Conservation (phyloP, 352 stramenopile species). For the Globisporangium splendens region DNA sequence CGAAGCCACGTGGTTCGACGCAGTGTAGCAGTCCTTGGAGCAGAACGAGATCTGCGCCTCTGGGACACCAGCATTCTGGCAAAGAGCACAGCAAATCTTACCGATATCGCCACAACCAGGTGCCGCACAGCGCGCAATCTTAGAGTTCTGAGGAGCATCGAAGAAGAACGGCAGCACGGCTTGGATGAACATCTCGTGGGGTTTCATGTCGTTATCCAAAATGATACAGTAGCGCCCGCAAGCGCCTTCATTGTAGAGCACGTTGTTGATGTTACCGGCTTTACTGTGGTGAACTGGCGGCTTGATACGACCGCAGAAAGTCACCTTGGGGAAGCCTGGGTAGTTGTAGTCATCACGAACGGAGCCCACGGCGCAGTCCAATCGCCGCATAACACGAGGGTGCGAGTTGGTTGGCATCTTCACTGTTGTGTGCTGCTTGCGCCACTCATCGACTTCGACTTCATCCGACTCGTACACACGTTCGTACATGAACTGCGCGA, state of each 20-base stretch:
- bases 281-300: slow-evolving; percentile 72
- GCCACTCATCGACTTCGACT: slow-evolving; percentile 68
- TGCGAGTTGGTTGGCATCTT: slow-evolving; percentile 55
- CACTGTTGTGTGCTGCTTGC: slow-evolving; percentile 65
- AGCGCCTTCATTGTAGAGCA: slow-evolving; percentile 77
- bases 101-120: slow-evolving; percentile 64
- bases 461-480: slow-evolving; percentile 66
- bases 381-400: slow-evolving; percentile 40
- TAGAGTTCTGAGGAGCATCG: slow-evolving; percentile 58
- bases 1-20: slow-evolving; percentile 57
- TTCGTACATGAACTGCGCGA: slow-evolving; percentile 77
- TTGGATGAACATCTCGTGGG: slow-evolving; percentile 74
- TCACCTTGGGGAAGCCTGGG: slow-evolving; percentile 54
- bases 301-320: slow-evolving; percentile 65
- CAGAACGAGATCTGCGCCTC: slow-evolving; percentile 69
- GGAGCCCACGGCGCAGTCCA: slow-evolving; percentile 59
- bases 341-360: slow-evolving; percentile 74
- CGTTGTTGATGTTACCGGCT: slow-evolving; percentile 82
- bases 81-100: slow-evolving; percentile 75
- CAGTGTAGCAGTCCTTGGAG: slow-evolving; percentile 80
- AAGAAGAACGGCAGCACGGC: slow-evolving; percentile 72
- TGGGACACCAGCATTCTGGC: slow-evolving; percentile 55
- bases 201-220: slow-evolving; percentile 83
- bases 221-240: slow-evolving; percentile 70
- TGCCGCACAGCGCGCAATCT: slow-evolving; percentile 55